Evolutionary conservation across 805 yeast genomes (phyloP), one percentile per base, ranked within the genome.

Genomic region (Wickerhamiella nectarea): DNA sequence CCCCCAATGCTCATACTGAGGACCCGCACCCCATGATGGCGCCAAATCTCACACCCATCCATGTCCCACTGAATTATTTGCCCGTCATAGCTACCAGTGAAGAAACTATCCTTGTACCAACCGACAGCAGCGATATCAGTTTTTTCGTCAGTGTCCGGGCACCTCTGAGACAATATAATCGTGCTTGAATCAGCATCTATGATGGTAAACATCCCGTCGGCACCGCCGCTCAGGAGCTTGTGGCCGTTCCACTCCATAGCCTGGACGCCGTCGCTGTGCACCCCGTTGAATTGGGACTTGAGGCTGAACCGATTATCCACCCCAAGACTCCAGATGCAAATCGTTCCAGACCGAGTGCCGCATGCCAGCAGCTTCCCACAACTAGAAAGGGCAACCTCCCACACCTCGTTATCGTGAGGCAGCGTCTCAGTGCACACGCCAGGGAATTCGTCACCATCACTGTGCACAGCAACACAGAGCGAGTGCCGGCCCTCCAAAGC

Each of bases 321-420:
- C 2, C 9, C n/a, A 4, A 20, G 10, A 3, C 20, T 21, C 43
- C 43, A 47, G 3, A 47, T 17, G 8, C 22, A 34, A 6, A 47
- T 14, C 9, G 20, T 38, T 58, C 54, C 47, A 15, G 28, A 17
- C 11, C 35, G 31, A 36, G 76, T 65, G 3, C 62, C 56, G 2
- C 78, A 80, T n/a, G 84, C 93, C 33, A 87, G 63, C 50, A 66
- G 76, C 48, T 68, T 70, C 2, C 95, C 95, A 61, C 73, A 71
- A 37, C 85, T 81, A 5, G 91, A 79, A 56, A 83, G 86, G 46
- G 73, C 72, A 11, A 80, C 68, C 56, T 69, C 80, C 96, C 96
- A 87, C 10, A 84, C 89, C 58, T 87, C 94, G 55, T 78, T 75
- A 6, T 34, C 38, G 21, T 47, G 44, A 10, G 12, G 4, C 17